Evolutionary conservation across 2,329 filamentous ascomycete genomes (phyloP), one percentile per base, ranked within the genome.

Genomic region (Alternaria novae-zelandiae): DNA sequence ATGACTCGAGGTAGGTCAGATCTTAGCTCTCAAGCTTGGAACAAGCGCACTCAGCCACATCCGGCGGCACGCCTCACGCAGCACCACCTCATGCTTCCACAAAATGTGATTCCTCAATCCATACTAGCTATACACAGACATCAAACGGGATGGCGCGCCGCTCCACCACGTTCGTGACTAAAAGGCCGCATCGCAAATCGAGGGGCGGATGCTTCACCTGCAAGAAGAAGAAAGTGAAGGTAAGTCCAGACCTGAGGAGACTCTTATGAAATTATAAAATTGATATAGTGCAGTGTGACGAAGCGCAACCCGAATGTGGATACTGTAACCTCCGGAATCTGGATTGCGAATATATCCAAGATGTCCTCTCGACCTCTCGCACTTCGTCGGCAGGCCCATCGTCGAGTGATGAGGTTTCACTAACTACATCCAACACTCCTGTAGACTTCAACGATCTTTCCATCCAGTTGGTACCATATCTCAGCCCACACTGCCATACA

Each of bases 201-300:
- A 63, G 75, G 54, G 68, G 68, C 44, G 76, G 76, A 4, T 79
- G 75, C 54, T 41, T 66, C 4, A 77, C 69, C 9, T 79, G 76
- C 59, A 79, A 78, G 57, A 66, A 66, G 17, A 79, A 77, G 66
- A 79, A 77, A 60, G 73, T 78, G 10, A 79, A 79, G 70, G 76
- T 78, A 65, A 41, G 41, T 49, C 23, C 30, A 41, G 26, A 28
- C 20, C 1, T 11, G 2, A 45, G 9, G 12, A 5, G 12, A 23
- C 15, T 5, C 8, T 17, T n/a, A 49, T 44, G 2, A 13, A n/a
- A 26, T 6, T 11, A n/a, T 26, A 1, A 13, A 17, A 59, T 12
- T 68, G 28, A 65, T 54, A 0, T 32, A 7, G 30, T 11, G 10
- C 36, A 79, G 76, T 79, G 76, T 54, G 74, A 79, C 66, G 75